Evolutionary conservation across 192 early-diverging fungal genomes (phyloP).

Genomic region (Backusella morwellensis): DNA sequence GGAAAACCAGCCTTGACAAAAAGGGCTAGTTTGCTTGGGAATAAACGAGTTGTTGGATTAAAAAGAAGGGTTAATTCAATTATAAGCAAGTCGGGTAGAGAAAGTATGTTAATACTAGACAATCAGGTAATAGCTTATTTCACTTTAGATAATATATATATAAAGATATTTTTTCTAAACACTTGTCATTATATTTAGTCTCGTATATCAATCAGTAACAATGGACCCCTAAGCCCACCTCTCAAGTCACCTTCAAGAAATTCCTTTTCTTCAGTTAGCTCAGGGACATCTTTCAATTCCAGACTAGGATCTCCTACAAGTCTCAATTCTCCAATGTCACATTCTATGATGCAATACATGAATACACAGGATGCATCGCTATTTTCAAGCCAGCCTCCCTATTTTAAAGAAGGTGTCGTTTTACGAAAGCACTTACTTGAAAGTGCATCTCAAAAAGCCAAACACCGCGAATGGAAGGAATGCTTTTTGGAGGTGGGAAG

Average conservation of each 20-base stretch:
- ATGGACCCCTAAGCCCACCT: neutral
- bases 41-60: constrained; percentile 7
- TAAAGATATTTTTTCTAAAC: neutral
- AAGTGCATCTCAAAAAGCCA: constrained; percentile 68
- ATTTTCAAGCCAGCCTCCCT: constrained; percentile 25
- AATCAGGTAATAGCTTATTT: constrained; percentile 4
- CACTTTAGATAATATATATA: neutral
- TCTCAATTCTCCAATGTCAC: neutral
- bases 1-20: neutral
- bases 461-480: constrained; percentile 80
- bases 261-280: constrained; percentile 10
- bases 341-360: constrained; percentile 10
- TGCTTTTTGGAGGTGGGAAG: constrained; percentile 72
- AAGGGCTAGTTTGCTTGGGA: constrained; percentile 11
- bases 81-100: constrained; percentile 14
- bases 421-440: constrained; percentile 86
- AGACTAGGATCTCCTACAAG: neutral
- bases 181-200: neutral
- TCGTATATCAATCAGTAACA: neutral
- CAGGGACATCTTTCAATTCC: neutral
- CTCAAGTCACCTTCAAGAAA: constrained; percentile 3
- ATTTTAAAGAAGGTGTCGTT: constrained; percentile 66
- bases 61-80: constrained; percentile 30
- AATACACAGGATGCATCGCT: neutral
- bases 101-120: constrained; percentile 9